Evolutionary conservation across 495 filamentous ascomycete species (phyloP), one percentile per base, ranked within the genome.

Genomic region (Aspergillus mulundensis): DNA sequence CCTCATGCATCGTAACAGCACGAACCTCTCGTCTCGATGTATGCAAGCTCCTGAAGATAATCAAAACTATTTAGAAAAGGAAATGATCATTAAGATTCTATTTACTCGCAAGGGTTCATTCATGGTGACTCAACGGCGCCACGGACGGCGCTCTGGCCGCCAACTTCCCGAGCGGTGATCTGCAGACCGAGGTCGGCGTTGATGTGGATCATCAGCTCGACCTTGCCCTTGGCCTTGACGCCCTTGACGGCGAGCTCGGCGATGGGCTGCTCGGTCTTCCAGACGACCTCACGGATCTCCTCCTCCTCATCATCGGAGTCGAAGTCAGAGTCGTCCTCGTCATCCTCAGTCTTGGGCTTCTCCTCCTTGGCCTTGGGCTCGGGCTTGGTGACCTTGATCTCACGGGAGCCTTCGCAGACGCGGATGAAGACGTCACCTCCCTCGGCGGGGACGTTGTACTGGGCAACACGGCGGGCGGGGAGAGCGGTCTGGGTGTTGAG

Each of bases 201-300:
- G 53, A 97, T 88, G 62, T 90, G 92, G 57, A 98, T 80, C 66
- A 87, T 93, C 45, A 97, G 84, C 80, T 97, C 94, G 58, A 97
- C 85, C 78, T 94, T 96, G 60, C 81, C 80, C 36, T 89, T 89
- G 78, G 91, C 92, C 83, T 89, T 90, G 53, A 91, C 83, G 54
- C 79, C 88, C 71, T 80, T 86, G 63, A 97, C 70, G 28, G 85
- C 87, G 11, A 89, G 88, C 77, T 98, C 94, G 44, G 91, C 92
- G 46, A 98, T 82, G 48, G 89, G 79, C 55, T 78, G 84, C 54
- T 88, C 88, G 28, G 91, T 83, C 77, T 93, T 95, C 88, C 91
- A 96, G n/a, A 93, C 81, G 77, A 91, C 88, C 73, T 94, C 89
- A 56, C 90, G 80, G 61, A 83, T 80, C 48, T 89, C 87, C 47